Conservation (phyloP, 805 yeast species). For the Debaryomyces hansenii region DNA sequence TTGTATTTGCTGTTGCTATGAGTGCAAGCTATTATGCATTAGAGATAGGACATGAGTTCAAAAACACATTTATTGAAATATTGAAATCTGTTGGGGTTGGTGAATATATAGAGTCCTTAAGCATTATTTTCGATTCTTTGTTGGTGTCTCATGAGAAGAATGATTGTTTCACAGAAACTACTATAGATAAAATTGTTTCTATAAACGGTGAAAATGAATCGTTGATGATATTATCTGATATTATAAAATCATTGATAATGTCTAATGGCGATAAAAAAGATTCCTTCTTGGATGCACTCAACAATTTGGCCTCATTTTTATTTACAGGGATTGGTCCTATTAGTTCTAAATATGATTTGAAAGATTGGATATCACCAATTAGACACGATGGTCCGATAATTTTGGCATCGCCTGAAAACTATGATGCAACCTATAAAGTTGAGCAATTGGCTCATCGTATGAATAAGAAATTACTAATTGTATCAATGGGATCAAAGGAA, state of each 20-base stretch:
- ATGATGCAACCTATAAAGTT: conserved; percentile 64
- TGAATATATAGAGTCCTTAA: not conserved
- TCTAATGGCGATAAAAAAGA: conserved; percentile 2
- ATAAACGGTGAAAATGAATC: conserved; percentile 18
- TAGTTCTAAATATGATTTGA: conserved; percentile 32
- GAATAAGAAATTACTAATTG: conserved; percentile 31
- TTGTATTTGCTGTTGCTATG: conserved; percentile 43
- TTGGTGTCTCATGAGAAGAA: conserved; percentile 7
- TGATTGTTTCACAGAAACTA: conserved; percentile 1
- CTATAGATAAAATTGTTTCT: conserved; percentile 6
- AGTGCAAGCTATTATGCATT: conserved; percentile 23
- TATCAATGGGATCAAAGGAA: conserved; percentile 78
- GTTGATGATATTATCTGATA: conserved; percentile 10
- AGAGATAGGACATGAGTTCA: conserved; percentile 24
- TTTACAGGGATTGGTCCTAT: conserved; percentile 26
- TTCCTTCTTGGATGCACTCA: conserved; percentile 16
- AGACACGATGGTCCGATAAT: conserved; percentile 40
- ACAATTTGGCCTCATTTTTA: conserved; percentile 19
- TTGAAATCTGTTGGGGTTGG: conserved; percentile 3
- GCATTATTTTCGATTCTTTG: conserved; percentile 6
- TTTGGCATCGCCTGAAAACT: conserved; percentile 58
- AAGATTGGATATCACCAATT: conserved; percentile 23
- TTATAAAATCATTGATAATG: conserved; percentile 10
- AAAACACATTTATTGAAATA: conserved; percentile 11
- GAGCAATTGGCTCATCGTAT: conserved; percentile 38